Conservation (phyloP, 331 rosid genomes). For the Pyrus hybrid region DNA sequence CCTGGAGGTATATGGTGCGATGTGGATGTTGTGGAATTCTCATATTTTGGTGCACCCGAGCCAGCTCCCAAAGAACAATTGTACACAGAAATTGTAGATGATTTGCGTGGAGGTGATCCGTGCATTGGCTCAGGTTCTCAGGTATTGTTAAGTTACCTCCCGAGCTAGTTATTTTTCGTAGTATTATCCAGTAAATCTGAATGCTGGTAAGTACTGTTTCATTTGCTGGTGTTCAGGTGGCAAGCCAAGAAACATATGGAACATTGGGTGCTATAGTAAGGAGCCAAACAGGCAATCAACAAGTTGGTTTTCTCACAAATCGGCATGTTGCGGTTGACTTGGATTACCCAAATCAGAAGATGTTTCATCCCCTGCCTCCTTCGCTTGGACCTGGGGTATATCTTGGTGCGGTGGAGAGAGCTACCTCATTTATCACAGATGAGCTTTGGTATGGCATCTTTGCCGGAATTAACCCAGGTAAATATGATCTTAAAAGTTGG, state of each 20-base stretch:
- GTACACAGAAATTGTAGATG: constrained; percentile 86
- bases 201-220: not conserved
- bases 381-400: constrained; percentile 96
- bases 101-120: constrained; percentile 90
- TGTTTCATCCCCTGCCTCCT: constrained; percentile 98
- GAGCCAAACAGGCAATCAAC: constrained; percentile 91
- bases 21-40: constrained; percentile 96
- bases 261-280: constrained; percentile 95
- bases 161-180: not conserved
- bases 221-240: constrained; percentile 50
- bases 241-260: constrained; percentile 96
- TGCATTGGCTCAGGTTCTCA: constrained; percentile 97
- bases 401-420: constrained; percentile 98
- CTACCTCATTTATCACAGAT: constrained; percentile 92
- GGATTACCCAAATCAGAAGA: constrained; percentile 96
- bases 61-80: constrained; percentile 92
- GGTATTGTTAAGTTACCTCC: constrained; percentile 39
- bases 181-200: not conserved
- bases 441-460: constrained; percentile 98
- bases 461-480: constrained; percentile 99
- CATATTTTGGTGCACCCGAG: constrained; percentile 98
- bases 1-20: constrained; percentile 99
- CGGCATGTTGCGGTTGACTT: constrained; percentile 96
- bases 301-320: constrained; percentile 96
- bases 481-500: not conserved